Percentiles rank a stretch among this genome's conserved stretches.
These are phyloP conservation scores for Saccharomyces jurei DNA, from an alignment of 805 yeast genomes.

Conservation along the genomic window DNA sequence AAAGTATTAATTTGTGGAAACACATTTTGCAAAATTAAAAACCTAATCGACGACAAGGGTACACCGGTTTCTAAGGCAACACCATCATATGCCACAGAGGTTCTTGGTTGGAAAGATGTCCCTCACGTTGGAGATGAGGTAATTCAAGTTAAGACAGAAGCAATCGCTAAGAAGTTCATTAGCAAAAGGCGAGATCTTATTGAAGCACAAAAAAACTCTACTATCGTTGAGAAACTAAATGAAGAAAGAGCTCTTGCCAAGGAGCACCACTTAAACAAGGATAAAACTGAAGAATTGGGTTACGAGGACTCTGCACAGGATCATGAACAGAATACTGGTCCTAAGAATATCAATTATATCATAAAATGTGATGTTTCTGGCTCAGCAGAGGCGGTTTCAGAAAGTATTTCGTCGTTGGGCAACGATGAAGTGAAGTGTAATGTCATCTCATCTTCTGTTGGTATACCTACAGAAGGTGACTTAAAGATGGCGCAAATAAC, in stretches of 20 bases:
- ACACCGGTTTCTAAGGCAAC: conserved; percentile 54
- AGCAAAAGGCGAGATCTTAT: conserved; percentile 56
- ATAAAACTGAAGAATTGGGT: conserved; percentile 43
- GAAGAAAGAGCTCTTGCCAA: conserved; percentile 44
- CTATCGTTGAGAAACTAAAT: conserved; percentile 65
- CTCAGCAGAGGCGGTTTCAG: conserved; percentile 86
- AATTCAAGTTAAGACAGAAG: conserved; percentile 67
- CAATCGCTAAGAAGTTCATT: conserved; percentile 65
- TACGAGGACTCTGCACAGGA: conserved; percentile 28
- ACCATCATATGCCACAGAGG: conserved; percentile 85
- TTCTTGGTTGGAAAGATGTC: conserved; percentile 88
- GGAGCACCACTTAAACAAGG: conserved; percentile 33
- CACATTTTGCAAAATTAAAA: conserved; percentile 76
- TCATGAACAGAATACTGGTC: conserved; percentile 20
- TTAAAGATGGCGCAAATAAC: conserved; percentile 62
- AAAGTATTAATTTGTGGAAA: conserved; percentile 75
- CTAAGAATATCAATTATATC: conserved; percentile 47
- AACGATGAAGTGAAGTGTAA: conserved; percentile 71
- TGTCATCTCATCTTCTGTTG: conserved; percentile 72
- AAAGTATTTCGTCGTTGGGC: conserved; percentile 74
- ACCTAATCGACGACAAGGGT: conserved; percentile 69
- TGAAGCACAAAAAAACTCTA: conserved; percentile 48
- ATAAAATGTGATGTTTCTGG: conserved; percentile 91
- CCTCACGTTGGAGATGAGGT: conserved; percentile 88
- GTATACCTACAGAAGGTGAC: conserved; percentile 62